phyloP scores from a whole-genome alignment of 2,329 filamentous ascomycete species.

The Phialophora verrucosa region DNA sequence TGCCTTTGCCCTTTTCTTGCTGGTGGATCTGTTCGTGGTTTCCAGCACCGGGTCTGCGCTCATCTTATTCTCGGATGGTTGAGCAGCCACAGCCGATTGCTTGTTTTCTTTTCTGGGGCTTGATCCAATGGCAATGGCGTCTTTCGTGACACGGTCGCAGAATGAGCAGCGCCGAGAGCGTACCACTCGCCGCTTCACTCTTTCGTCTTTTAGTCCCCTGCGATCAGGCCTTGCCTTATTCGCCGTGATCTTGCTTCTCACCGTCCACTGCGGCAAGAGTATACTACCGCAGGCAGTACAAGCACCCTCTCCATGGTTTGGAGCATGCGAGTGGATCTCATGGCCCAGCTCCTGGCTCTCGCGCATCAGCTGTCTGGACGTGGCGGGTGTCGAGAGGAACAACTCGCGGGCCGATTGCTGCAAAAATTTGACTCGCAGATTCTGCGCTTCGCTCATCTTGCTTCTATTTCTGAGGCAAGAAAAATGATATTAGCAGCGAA shows the following conservation, averaged over 20 bases:
- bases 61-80: background rate
- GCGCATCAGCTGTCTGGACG: conserved; percentile 49
- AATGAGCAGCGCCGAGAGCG: conserved; percentile 23
- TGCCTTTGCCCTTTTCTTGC: conserved; percentile 62
- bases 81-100: background rate
- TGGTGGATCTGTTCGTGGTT: conserved; percentile 44
- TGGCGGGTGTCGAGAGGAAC: conserved; percentile 46
- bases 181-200: conserved; percentile 27
- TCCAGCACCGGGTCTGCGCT: background rate
- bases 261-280: conserved; percentile 44
- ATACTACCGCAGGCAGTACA: conserved; percentile 51
- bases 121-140: background rate
- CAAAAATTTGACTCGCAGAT: conserved; percentile 41
- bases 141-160: conserved; percentile 26
- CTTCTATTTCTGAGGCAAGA: background rate
- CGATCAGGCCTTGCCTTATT: background rate
- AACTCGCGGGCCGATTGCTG: conserved; percentile 46
- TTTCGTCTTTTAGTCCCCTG: conserved; percentile 8
- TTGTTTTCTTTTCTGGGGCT: conserved; percentile 5
- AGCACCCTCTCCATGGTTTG: conserved; percentile 38
- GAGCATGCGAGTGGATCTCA: background rate
- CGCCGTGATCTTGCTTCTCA: conserved; percentile 29
- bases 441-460: conserved; percentile 6
- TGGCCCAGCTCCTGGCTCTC: conserved; percentile 25
- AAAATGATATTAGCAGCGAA: background rate